Percentiles rank a stretch among this genome's conserved stretches.
Conservation (phyloP, 2,329 filamentous ascomycete genomes). For the Calonectria hongkongensis region DNA sequence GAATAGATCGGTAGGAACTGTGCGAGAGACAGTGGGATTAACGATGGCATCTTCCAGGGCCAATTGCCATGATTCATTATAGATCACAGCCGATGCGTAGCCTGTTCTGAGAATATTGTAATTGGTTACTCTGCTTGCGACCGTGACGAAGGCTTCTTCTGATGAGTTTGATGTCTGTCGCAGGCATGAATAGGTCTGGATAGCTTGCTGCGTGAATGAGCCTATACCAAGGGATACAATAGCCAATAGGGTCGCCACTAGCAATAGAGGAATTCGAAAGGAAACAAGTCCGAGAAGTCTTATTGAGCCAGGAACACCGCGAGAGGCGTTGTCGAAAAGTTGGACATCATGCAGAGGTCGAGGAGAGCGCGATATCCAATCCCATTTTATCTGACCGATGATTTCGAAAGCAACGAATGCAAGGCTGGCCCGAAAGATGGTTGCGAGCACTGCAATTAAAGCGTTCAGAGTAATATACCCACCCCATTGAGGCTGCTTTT, state of each 20-base stretch:
- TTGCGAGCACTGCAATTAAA: background rate
- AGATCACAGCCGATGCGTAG: background rate
- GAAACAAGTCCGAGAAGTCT: background rate
- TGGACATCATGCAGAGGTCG: background rate
- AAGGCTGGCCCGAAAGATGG: conserved; percentile 7
- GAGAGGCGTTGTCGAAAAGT: conserved; percentile 9
- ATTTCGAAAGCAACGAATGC: conserved; percentile 5
- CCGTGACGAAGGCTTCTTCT: background rate
- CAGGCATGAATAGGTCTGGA: conserved; percentile 1
- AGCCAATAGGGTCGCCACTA: background rate
- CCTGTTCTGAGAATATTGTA: background rate
- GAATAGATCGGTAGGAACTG: background rate
- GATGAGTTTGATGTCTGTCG: background rate
- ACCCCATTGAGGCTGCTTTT: conserved; percentile 1
- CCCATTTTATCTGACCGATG: conserved; percentile 11
- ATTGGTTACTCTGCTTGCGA: background rate
- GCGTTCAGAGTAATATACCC: conserved; percentile 10
- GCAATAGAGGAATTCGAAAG: background rate
- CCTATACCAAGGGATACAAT: conserved; percentile 6
- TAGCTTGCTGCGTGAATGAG: conserved; percentile 5
- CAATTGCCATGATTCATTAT: background rate
- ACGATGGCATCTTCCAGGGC: background rate
- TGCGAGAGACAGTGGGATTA: background rate
- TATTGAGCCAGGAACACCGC: background rate
- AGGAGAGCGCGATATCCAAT: conserved; percentile 10